Conservation (phyloP, 129 eudicot species). For the Apium graveolens region DNA sequence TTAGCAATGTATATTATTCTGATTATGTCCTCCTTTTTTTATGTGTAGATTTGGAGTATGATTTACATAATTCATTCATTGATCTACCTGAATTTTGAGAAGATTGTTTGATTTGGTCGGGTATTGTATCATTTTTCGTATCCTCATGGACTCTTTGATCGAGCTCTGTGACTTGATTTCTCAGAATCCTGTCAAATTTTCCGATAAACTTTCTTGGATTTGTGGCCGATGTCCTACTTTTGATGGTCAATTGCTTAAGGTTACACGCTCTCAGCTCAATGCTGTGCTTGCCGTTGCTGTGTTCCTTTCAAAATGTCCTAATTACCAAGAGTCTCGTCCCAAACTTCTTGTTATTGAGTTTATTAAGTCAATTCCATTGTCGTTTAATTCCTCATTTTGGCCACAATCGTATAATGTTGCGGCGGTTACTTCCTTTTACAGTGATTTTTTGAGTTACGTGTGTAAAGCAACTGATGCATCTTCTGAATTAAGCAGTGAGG, state of each 20-base stretch:
- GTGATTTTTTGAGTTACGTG: constrained; percentile 47
- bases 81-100: neutral
- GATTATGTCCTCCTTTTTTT: neutral
- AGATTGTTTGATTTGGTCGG: neutral
- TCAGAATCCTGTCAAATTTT: constrained; percentile 53
- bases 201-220: constrained; percentile 74
- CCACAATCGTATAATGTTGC: constrained; percentile 55
- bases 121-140: neutral
- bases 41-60: neutral
- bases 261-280: constrained; percentile 80
- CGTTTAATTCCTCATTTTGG: constrained; percentile 66
- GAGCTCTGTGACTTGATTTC: constrained; percentile 90
- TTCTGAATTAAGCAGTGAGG: constrained; percentile 42
- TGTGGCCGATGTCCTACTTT: constrained; percentile 70
- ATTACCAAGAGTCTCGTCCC: constrained; percentile 37
- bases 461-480: constrained; percentile 45
- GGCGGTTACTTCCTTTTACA: constrained; percentile 43
- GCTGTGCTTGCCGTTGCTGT: constrained; percentile 60
- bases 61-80: neutral
- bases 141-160: constrained; percentile 62
- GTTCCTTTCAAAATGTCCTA: constrained; percentile 60
- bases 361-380: constrained; percentile 41
- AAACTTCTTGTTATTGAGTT: constrained; percentile 39
- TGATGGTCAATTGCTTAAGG: constrained; percentile 63
- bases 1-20: neutral